Evolutionary conservation across 2,329 filamentous ascomycete genomes (phyloP), one percentile per base, ranked within the genome.

Genomic region (Trichoderma polysporum): DNA sequence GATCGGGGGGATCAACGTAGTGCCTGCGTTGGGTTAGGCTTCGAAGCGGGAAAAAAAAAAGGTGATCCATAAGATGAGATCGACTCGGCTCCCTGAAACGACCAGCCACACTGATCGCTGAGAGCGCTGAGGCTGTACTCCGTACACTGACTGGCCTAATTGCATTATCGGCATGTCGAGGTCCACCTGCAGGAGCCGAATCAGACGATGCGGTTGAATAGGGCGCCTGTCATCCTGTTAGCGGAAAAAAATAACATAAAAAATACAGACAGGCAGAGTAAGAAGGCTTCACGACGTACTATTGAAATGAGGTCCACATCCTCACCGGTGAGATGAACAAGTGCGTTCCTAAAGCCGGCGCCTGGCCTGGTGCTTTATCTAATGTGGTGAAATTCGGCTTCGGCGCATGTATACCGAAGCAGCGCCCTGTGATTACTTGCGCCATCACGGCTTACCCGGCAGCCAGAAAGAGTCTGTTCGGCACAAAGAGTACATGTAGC

Each of bases 101-200:
- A 22, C 53, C 29, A 54, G 60, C 60, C 60, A 64, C 29, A 56
- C 47, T 25, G 33, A 53, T 62, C 49, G 31, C 60, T 63, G 29
- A 7, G 33, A 22, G 31, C 31, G 58, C 45, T 17, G 60, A 61
- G 41, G 45, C 58, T 50, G 58, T 37, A 12, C 47, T 19, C 39
- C 19, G 25, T 49, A 41, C 47, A 53, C 31, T 41, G 35, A 65
- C 31, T 52, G 62, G 62, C 37, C 53, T 66, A 66, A 66, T 66
- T 66, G 62, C 62, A 66, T 66, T 66, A 58, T 58, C 62, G 29
- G 62, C 62, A 66, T 66, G 53, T 57, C 53, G 53, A 65, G 62
- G 49, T 66, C 62, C 62, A 66, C 62, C 49, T 66, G 62, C 62
- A 50, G 1, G 31, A 58, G 53, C 62, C 62, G 60, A 64, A 64